These are phyloP conservation scores for Strobilomyces confusus DNA, from an alignment of 768 basidiomycete species.

Conservation along the genomic window DNA sequence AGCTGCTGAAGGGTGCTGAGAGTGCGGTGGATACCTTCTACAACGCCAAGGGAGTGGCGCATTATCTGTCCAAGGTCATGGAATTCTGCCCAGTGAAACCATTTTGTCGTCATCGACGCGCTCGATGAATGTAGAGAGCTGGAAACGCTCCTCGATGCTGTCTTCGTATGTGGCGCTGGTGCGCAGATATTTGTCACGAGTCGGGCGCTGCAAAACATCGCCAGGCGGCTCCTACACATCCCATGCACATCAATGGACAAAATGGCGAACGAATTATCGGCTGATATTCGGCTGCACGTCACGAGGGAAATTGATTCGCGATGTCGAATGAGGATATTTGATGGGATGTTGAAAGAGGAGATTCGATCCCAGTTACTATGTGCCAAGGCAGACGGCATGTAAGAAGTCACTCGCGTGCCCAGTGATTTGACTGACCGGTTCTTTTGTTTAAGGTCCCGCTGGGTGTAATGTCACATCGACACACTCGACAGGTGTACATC, in stretches of 20 bases:
- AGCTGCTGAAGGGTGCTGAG: conserved; percentile 2
- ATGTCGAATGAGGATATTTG: conserved; percentile 4
- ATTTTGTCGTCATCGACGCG: conserved; percentile 15
- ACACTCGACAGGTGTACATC: too few species aligned
- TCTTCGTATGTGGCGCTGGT: neutral
- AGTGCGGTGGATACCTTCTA: too few species aligned
- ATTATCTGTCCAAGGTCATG: too few species aligned
- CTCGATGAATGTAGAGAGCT: too few species aligned
- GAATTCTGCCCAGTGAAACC: neutral
- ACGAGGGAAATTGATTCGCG: conserved; percentile 9
- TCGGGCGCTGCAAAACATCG: conserved; percentile 11
- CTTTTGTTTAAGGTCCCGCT: too few species aligned
- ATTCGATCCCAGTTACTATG: conserved; percentile 6
- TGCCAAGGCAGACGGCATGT: conserved; percentile 19
- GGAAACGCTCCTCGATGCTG: conserved; percentile 6
- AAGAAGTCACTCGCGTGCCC: neutral
- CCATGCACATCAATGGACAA: too few species aligned
- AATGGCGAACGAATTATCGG: neutral
- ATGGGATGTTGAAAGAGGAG: conserved; percentile 2
- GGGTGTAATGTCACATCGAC: too few species aligned
- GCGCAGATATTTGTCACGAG: conserved; percentile 15
- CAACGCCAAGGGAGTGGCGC: too few species aligned
- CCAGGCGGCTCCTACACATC: too few species aligned
- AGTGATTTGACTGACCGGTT: too few species aligned
- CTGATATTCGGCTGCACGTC: conserved; percentile 15